Conservation (phyloP, 2,329 filamentous ascomycete species). For the Didymella lethalis region DNA sequence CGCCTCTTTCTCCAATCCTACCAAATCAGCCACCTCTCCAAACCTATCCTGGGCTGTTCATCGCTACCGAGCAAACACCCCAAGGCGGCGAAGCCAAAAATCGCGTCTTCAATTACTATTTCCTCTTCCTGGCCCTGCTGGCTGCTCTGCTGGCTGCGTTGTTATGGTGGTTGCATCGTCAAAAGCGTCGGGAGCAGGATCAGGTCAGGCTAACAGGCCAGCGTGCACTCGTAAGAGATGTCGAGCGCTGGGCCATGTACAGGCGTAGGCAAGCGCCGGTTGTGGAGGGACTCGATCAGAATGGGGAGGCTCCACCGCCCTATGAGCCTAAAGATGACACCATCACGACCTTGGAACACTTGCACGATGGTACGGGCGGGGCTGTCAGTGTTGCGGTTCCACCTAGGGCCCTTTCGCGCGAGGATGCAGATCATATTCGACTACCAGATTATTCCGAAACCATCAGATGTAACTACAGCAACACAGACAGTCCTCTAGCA, state of each 20-base stretch:
- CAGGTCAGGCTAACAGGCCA: slow-evolving; percentile 39
- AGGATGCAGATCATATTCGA: slow-evolving; percentile 40
- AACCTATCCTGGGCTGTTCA: slow-evolving; percentile 21
- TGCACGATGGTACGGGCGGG: slow-evolving; percentile 1
- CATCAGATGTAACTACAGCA: background rate
- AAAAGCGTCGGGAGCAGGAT: slow-evolving; percentile 49
- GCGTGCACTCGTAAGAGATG: slow-evolving; percentile 47
- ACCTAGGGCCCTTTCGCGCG: slow-evolving; percentile 49
- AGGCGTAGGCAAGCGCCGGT: slow-evolving; percentile 33
- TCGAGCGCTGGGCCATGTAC: slow-evolving; percentile 46
- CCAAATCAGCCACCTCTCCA: slow-evolving; percentile 1
- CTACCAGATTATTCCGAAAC: slow-evolving; percentile 53
- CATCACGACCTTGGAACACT: slow-evolving; percentile 21
- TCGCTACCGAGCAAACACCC: slow-evolving; percentile 11
- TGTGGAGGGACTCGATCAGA: slow-evolving; percentile 69
- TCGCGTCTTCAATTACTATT: slow-evolving; percentile 58
- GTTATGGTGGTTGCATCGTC: slow-evolving; percentile 56
- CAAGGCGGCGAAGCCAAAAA: slow-evolving; percentile 5
- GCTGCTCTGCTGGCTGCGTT: slow-evolving; percentile 54
- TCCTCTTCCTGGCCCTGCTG: slow-evolving; percentile 65
- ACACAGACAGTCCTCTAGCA: no score
- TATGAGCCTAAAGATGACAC: slow-evolving; percentile 56
- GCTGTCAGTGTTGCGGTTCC: slow-evolving; percentile 43
- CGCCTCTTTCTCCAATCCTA: background rate
- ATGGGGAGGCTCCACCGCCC: slow-evolving; percentile 70